phyloP scores from a whole-genome alignment of 2,329 filamentous ascomycete genomes.

The Rhynchosporium secalis region DNA sequence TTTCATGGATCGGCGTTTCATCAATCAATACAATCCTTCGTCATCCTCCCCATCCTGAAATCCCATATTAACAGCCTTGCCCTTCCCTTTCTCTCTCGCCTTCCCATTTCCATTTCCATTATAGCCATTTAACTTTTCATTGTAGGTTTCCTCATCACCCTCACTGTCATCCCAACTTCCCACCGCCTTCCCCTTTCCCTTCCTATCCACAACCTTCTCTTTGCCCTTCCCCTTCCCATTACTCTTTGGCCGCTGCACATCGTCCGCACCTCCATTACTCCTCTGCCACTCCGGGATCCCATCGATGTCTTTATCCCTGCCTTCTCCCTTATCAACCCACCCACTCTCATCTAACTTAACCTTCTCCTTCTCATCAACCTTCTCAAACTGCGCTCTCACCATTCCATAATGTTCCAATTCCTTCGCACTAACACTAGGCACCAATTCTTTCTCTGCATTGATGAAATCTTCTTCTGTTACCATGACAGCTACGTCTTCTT shows the following conservation, averaged over 20 bases:
- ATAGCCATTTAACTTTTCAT: conserved; percentile 20
- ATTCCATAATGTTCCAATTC: conserved; percentile 89
- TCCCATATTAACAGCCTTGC: conserved; percentile 52
- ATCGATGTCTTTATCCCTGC: conserved; percentile 9
- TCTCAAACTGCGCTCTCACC: conserved; percentile 82
- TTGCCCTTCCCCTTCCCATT: conserved; percentile 46
- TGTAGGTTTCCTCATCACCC: conserved; percentile 36
- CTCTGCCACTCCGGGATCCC: conserved; percentile 17
- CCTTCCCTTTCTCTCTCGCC: conserved; percentile 40
- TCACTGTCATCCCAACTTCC: conserved; percentile 40
- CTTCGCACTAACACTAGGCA: conserved; percentile 91
- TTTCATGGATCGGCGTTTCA: not conserved
- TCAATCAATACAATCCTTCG: conserved; percentile 21
- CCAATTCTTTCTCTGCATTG: conserved; percentile 76
- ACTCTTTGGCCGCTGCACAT: conserved; percentile 16
- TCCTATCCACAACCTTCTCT: conserved; percentile 30
- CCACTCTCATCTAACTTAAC: conserved; percentile 2
- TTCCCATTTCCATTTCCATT: conserved; percentile 21
- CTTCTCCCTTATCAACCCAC: conserved; percentile 25
- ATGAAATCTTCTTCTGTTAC: conserved; percentile 89
- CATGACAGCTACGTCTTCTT: conserved; percentile 81
- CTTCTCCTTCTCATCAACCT: conserved; percentile 45
- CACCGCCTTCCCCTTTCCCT: conserved; percentile 42
- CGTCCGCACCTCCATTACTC: conserved; percentile 9
- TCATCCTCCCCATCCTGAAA: conserved; percentile 28